These are phyloP conservation scores for Heterobasidion parviporum DNA, from an alignment of 1,284 basidiomycete species.

Conservation along the genomic window DNA sequence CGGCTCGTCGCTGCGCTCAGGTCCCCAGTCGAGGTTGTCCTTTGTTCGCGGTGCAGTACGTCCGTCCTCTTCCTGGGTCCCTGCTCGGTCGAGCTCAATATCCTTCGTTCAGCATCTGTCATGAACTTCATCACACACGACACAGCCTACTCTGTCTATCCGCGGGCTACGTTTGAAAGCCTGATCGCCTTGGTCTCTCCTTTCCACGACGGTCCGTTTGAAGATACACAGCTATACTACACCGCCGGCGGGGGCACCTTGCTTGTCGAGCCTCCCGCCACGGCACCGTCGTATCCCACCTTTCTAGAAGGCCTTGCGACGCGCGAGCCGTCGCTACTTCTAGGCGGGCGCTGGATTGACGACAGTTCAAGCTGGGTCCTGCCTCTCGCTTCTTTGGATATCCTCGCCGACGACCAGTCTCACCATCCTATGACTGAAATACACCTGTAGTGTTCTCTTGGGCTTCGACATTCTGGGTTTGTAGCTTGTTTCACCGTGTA, in stretches of 20 bases:
- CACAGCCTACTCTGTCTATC: constrained; percentile 14
- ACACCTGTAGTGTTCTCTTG: no score
- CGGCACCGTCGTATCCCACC: background rate
- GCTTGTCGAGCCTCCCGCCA: constrained; percentile 1
- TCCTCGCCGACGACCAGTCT: no score
- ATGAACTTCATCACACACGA: constrained; percentile 16
- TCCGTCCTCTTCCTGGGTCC: background rate
- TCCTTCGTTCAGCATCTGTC: constrained; percentile 9
- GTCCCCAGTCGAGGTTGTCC: constrained; percentile 25
- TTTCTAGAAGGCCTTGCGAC: background rate
- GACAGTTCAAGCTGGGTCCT: constrained; percentile 21
- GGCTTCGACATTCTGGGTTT: no score
- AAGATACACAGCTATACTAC: constrained; percentile 18
- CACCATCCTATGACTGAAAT: no score
- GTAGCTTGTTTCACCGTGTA: no score
- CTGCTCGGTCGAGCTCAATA: background rate
- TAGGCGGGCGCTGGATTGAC: constrained; percentile 15
- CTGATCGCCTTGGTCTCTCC: constrained; percentile 3
- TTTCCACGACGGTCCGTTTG: background rate
- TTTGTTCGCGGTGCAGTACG: constrained; percentile 38
- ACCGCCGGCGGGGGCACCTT: constrained; percentile 18
- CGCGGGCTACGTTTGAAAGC: constrained; percentile 14
- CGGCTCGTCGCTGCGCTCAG: constrained; percentile 25
- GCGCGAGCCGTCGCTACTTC: constrained; percentile 1
- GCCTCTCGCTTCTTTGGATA: constrained; percentile 13